Percentiles rank a stretch among this genome's conserved stretches.
These are phyloP conservation scores for Cyberlindnera maritima DNA, from an alignment of 805 yeast genomes.

Conservation along the genomic window DNA sequence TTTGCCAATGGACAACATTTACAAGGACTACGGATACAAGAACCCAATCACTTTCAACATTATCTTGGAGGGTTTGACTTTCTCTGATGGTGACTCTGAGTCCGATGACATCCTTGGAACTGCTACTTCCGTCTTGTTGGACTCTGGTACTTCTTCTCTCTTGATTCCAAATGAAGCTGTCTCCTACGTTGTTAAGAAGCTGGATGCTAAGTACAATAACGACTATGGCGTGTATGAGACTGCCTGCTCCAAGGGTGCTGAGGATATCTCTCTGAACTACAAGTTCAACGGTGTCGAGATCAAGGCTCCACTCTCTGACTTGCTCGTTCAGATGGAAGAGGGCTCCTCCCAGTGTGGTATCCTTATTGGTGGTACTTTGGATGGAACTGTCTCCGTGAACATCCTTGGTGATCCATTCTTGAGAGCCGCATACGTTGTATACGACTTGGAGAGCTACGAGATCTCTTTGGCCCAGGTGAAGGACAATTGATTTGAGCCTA, in stretches of 20 bases:
- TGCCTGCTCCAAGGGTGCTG: neutral
- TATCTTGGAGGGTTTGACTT: neutral
- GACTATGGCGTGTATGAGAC: slow-evolving; percentile 1
- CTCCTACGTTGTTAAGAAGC: neutral
- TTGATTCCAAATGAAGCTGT: slow-evolving; percentile 37
- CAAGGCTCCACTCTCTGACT: slow-evolving; percentile 3
- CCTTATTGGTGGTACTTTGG: neutral
- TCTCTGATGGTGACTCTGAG: neutral
- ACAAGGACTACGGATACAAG: slow-evolving; percentile 39
- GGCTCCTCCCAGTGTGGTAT: slow-evolving; percentile 6
- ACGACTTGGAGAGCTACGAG: slow-evolving; percentile 52
- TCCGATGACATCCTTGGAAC: slow-evolving; percentile 27
- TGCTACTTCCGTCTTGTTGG: slow-evolving; percentile 35
- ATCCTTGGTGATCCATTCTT: slow-evolving; percentile 67
- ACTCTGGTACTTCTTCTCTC: slow-evolving; percentile 56
- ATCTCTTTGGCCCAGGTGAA: slow-evolving; percentile 4
- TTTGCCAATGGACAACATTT: slow-evolving; percentile 33
- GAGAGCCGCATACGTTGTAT: slow-evolving; percentile 64
- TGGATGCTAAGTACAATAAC: slow-evolving; percentile 29
- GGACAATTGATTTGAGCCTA: neutral
- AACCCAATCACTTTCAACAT: slow-evolving; percentile 36
- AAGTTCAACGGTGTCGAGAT: slow-evolving; percentile 6
- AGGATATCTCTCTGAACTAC: neutral
- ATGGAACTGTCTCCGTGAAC: neutral
- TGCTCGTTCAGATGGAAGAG: neutral